Evolutionary conservation across 2,329 filamentous ascomycete genomes (phyloP), one percentile per base, ranked within the genome.

Genomic region (Fusarium sp.): DNA sequence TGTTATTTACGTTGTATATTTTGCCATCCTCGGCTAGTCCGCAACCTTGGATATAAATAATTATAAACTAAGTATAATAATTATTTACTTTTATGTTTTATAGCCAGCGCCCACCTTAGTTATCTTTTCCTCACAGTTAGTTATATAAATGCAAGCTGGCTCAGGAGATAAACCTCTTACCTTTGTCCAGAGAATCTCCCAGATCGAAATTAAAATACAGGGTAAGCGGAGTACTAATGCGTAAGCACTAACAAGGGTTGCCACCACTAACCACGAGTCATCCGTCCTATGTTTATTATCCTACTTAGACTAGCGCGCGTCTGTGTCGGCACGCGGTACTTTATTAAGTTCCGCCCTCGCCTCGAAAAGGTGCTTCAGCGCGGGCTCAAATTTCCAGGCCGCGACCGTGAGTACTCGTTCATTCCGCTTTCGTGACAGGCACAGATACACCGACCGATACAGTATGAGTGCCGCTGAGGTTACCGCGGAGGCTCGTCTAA

Each of bases 81-180:
- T 35, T 35, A 35, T 15, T 35, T 35, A 35, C 8, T 14, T 35
- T 15, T 36, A 3, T 36, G 2, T 17, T 9, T 36, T 36, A 9
- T 36, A 9, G 0, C 8, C 3, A 36, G 35, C 7, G 3, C 15
- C 35, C 3, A 36, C 8, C 14, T 36, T 36, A 3, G 14, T 8
- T 1, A 36, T 36, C 3, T 36, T 8, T 8, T 14, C 5, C 5
- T 32, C 2, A 32, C 13, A 14, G 13, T 32, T 32, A 32, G 30
- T 32, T 14, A 8, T 32, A 32, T 32, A 14, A 32, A 32, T 32
- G 6, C 32, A 7, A 32, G 32, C 15, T 36, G 35, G 35, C 35
- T 9, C 3, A 4, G 17, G 0, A 2, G 35, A 36, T 9, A 36
- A 36, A 17, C 3, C 14, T 17, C 3, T 2, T 36, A 36, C 14